A percentile compares a stretch with the other conserved stretches of the same genome.
These are phyloP conservation scores for Prinsepia uniflora DNA, from an alignment of 306 rosid genomes.

Conservation along the genomic window DNA sequence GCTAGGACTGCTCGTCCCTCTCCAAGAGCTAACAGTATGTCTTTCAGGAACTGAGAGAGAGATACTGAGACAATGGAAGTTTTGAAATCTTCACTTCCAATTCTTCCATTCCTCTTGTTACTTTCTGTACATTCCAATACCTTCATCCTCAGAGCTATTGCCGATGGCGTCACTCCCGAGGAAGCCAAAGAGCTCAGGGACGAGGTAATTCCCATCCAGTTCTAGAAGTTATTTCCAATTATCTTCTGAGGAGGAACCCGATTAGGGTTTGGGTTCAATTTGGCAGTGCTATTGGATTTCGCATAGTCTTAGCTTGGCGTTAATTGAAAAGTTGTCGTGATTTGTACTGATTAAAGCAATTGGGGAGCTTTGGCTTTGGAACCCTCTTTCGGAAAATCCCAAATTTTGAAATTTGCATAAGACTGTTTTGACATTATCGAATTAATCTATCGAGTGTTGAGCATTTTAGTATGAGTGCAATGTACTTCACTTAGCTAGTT, in stretches of 20 bases:
- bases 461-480: background rate
- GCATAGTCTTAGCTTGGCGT: background rate
- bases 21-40: background rate
- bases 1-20: background rate
- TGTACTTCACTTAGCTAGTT: conserved; percentile 1
- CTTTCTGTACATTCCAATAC: conserved; percentile 21
- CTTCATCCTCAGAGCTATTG: conserved; percentile 24
- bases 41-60: background rate
- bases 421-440: background rate
- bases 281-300: background rate
- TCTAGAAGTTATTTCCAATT: background rate
- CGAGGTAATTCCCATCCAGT: conserved; percentile 42
- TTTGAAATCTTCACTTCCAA: conserved; percentile 31
- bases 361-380: background rate
- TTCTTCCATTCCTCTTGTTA: conserved; percentile 28
- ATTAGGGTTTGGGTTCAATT: conserved; percentile 4
- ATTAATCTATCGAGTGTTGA: background rate
- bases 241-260: background rate
- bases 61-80: conserved; percentile 35
- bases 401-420: background rate
- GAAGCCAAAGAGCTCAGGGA: conserved; percentile 75
- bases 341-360: conserved; percentile 1
- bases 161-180: conserved; percentile 58
- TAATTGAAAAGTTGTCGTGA: background rate
- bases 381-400: background rate